Percentiles rank a stretch among this genome's conserved stretches.
These are phyloP conservation scores for Aspergillus phoenicis DNA, from an alignment of 2,329 filamentous ascomycete genomes.

Conservation along the genomic window DNA sequence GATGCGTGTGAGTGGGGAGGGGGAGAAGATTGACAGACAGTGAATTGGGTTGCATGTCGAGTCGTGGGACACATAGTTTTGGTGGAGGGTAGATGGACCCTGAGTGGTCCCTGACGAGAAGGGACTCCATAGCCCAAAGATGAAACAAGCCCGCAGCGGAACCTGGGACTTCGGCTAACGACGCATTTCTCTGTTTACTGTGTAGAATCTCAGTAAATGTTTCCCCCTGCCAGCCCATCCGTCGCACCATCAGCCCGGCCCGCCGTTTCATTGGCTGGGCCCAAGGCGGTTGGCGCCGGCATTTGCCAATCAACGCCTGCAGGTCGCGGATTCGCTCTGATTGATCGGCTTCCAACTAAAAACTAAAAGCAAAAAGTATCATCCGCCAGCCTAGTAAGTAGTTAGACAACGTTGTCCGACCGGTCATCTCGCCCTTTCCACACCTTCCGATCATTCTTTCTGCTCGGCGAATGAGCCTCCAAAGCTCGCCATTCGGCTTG, in stretches of 20 bases:
- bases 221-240: not conserved
- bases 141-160: not conserved
- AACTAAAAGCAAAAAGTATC: not conserved
- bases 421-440: not conserved
- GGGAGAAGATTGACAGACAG: not conserved
- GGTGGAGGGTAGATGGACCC: not conserved
- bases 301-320: slow-evolving; percentile 7
- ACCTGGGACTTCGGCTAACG: not conserved
- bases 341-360: not conserved
- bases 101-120: not conserved
- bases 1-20: not conserved
- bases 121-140: not conserved
- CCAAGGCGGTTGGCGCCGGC: slow-evolving; percentile 5
- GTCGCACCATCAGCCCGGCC: slow-evolving; percentile 9
- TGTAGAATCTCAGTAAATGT: no score
- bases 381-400: no score
- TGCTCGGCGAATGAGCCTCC: not conserved
- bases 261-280: slow-evolving; percentile 2
- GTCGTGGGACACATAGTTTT: not conserved
- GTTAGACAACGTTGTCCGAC: not conserved
- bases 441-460: not conserved
- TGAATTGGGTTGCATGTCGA: not conserved
- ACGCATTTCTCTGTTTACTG: not conserved
- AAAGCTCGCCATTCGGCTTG: not conserved
- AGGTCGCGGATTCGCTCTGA: not conserved